These are phyloP conservation scores for Mentha longifolia DNA, from an alignment of 257 asterid genomes.

Conservation along the genomic window DNA sequence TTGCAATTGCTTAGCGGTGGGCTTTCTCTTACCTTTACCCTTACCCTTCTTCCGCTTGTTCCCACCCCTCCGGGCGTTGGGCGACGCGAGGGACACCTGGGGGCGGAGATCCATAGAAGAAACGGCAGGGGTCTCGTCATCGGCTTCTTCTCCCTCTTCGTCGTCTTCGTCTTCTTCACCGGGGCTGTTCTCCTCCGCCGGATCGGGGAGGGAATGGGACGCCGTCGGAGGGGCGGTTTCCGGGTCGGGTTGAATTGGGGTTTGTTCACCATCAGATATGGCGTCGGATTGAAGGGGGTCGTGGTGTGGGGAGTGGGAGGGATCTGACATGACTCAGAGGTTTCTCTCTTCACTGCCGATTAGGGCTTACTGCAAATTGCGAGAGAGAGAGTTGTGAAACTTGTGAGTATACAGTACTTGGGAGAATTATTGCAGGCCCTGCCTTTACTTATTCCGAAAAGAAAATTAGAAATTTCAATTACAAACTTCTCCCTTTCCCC, in stretches of 20 bases:
- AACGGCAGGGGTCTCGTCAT: slow-evolving; percentile 33
- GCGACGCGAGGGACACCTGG: slow-evolving; percentile 39
- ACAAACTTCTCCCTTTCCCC: too few species aligned
- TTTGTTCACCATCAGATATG: slow-evolving; percentile 19
- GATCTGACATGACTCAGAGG: slow-evolving; percentile 28
- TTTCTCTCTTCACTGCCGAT: neutral
- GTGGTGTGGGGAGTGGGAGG: slow-evolving; percentile 14
- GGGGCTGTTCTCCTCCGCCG: slow-evolving; percentile 26
- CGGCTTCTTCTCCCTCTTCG: slow-evolving; percentile 38
- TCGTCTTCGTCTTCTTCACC: slow-evolving; percentile 42
- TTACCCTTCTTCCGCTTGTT: slow-evolving; percentile 64
- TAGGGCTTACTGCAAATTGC: neutral
- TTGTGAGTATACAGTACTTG: neutral
- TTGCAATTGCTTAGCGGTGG: slow-evolving; percentile 47
- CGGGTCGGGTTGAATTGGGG: slow-evolving; percentile 31
- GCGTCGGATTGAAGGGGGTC: slow-evolving; percentile 32
- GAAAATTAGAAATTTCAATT: too few species aligned
- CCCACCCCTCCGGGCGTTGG: slow-evolving; percentile 37
- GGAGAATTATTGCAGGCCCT: neutral
- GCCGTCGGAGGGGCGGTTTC: slow-evolving; percentile 6
- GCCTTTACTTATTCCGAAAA: too few species aligned
- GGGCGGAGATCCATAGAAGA: slow-evolving; percentile 36
- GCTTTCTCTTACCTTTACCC: slow-evolving; percentile 40
- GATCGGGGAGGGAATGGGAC: slow-evolving; percentile 13
- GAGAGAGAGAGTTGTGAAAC: too few species aligned